A percentile compares a stretch with the other conserved stretches of the same genome.
These are phyloP conservation scores for Exophiala aquamarina DNA, from an alignment of 2,329 filamentous ascomycete genomes.

Conservation along the genomic window DNA sequence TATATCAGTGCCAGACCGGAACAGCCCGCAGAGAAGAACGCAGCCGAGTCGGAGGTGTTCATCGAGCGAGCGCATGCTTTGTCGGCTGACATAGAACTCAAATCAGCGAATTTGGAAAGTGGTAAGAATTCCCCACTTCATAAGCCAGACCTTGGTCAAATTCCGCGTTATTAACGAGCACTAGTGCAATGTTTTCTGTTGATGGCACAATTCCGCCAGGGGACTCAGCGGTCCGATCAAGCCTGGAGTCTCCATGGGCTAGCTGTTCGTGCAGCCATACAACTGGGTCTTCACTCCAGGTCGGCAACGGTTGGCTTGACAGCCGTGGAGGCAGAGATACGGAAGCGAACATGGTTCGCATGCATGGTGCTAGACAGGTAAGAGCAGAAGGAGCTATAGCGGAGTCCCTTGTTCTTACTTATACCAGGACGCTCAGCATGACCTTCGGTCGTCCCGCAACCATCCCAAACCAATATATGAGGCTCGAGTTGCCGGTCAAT, in stretches of 20 bases:
- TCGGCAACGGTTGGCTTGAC: conserved; percentile 11
- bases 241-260: conserved; percentile 22
- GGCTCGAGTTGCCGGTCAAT: conserved; percentile 19
- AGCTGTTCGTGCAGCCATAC: conserved; percentile 21
- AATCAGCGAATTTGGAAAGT: conserved; percentile 22
- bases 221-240: conserved; percentile 21
- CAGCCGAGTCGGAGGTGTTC: conserved; percentile 21
- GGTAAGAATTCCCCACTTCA: conserved; percentile 8
- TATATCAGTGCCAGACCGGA: conserved; percentile 21
- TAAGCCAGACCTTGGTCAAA: background rate
- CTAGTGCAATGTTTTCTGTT: conserved; percentile 21
- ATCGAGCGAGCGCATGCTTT: conserved; percentile 22
- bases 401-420: background rate
- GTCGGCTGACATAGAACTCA: conserved; percentile 19
- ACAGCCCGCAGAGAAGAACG: conserved; percentile 21
- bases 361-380: conserved; percentile 22
- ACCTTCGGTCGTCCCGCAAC: conserved; percentile 20
- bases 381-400: background rate
- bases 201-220: conserved; percentile 23
- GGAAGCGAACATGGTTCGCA: conserved; percentile 22
- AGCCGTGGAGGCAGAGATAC: conserved; percentile 16
- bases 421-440: conserved; percentile 20
- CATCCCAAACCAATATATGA: conserved; percentile 19
- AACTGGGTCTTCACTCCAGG: conserved; percentile 18
- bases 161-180: background rate